These are phyloP conservation scores for Hagleromyces aurorensis DNA, from an alignment of 805 yeast genomes.

Conservation along the genomic window DNA sequence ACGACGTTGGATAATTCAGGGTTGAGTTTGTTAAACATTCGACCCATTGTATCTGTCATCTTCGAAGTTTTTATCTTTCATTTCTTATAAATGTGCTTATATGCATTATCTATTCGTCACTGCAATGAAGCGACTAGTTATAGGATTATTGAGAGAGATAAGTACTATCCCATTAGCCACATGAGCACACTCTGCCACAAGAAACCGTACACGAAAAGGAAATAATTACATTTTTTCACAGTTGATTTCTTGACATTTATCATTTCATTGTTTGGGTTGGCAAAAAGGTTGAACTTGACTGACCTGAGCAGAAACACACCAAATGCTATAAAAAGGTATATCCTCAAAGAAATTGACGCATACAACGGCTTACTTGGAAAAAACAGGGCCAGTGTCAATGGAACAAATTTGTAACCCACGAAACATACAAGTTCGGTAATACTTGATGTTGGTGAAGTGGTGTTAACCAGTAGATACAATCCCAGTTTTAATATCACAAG, in stretches of 20 bases:
- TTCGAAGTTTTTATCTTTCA: too few relatives aligned
- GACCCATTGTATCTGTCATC: too few relatives aligned
- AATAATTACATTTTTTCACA: conserved; percentile 77
- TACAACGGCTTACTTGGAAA: conserved; percentile 40
- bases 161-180: conserved; percentile 59
- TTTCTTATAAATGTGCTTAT: too few relatives aligned
- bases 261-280: conserved; percentile 45
- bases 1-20: too few relatives aligned
- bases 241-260: conserved; percentile 44
- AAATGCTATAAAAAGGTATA: conserved; percentile 46
- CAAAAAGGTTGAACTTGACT: conserved; percentile 36
- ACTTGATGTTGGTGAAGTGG: conserved; percentile 33
- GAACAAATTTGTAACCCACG: conserved; percentile 91
- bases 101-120: too few relatives aligned
- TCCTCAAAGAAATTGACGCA: conserved; percentile 38
- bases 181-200: conserved; percentile 68
- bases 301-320: conserved; percentile 60
- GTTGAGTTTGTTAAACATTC: too few relatives aligned
- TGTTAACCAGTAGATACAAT: conserved; percentile 54
- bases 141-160: too few relatives aligned
- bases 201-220: conserved; percentile 76
- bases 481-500: conserved; percentile 70
- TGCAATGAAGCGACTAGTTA: too few relatives aligned
- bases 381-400: conserved; percentile 52
- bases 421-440: conserved; percentile 81